Evolutionary conservation across 2,329 filamentous ascomycete species (phyloP), one percentile per base, ranked within the genome.

Genomic region (Coleophoma eucalyptorum): DNA sequence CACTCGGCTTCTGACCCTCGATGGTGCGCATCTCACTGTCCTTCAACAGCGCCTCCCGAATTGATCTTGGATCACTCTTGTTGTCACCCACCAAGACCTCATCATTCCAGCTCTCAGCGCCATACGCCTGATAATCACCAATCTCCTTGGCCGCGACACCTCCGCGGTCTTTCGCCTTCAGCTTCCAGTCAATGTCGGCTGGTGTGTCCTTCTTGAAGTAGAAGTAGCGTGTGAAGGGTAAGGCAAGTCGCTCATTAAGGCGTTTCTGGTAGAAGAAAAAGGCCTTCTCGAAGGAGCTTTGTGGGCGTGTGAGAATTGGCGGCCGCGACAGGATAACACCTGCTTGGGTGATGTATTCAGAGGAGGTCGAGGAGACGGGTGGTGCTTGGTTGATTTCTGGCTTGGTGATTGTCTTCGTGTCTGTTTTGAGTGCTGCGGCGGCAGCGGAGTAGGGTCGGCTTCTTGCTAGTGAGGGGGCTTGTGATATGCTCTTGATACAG

Each of bases 231-330:
- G 88, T 88, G 70, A 97, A 99, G 2, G 92, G 89, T 4, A 94
- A 80, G 18, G 86, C 84, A 48, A 96, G 79, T 41, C 94, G 89
- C 77, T 99, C 94, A 70, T 97, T 96, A 54, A 99, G 80, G 13
- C 94, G 90, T 63, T 93, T 93, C 74, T 99, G 94, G 75, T 99
- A 99, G 68, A 99, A 91, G 77, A 87, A 96, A 73, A 87, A 97
- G 57, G 93, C 80, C 65, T 90, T 88, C 71, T 99, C 94, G 71
- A 99, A 97, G 12, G 89, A 79, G 33, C 88, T 89, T 49, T 93
- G 84, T 54, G 87, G 78, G 59, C 89, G 87, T 21, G 94, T 97
- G 63, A 99, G 78, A 52, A 95, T 76, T 6, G 94, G 94, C 44
- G 94, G 83, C 26, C 94, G 90, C 43, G 91, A 94, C 56, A 99